Evolutionary conservation across 2,329 filamentous ascomycete genomes (phyloP), one percentile per base, ranked within the genome.

Genomic region (Diaporthe caulivora): DNA sequence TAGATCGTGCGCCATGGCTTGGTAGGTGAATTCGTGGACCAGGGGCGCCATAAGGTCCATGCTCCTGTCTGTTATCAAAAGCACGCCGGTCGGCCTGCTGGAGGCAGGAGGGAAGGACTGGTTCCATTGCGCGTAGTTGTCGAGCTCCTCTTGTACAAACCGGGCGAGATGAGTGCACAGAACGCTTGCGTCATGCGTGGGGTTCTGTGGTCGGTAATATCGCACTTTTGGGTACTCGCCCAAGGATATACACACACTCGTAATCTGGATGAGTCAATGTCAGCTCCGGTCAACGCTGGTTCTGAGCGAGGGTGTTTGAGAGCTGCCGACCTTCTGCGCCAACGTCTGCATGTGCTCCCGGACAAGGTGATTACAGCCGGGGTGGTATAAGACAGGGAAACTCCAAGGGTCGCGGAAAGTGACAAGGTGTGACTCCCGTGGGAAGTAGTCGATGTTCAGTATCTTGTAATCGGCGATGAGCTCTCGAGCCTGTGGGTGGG

Each of bases 1-100:
- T 11, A 99, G 86, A 80, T 99, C 97, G 82, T 98, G 94, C 4
- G 95, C 96, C 96, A 99, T 98, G 67, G 97, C 95, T 83, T 99
- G 97, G 81, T 98, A 99, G 17, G 97, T 98, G 81, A 99, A 98
- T 80, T 99, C 97, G 83, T 99, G 97, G 5, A 98, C 81, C 15
- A 98, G 84, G 1, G 97, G 97, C 0, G 96, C 92, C 84, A 93
- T 91, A 4, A 98, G 84, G 81, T 99, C 97, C 93, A 99, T 97
- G 10, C 95, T 94, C 75, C 97, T 91, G 82, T 98, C 97, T 1
- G 95, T 94, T 75, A 99, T 93, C 79, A 98, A 87, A 0, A 99
- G 89, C 0, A 95, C 91, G 51, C 94, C 94, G 76, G 94, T 92
- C 9, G 95, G 96, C 70, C 96, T 88, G 67, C 91, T 89, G 11